Evolutionary conservation across 1,139 yeast genomes (phyloP), one percentile per base, ranked within the genome.

Genomic region (Yamadazyma epiphylla): DNA sequence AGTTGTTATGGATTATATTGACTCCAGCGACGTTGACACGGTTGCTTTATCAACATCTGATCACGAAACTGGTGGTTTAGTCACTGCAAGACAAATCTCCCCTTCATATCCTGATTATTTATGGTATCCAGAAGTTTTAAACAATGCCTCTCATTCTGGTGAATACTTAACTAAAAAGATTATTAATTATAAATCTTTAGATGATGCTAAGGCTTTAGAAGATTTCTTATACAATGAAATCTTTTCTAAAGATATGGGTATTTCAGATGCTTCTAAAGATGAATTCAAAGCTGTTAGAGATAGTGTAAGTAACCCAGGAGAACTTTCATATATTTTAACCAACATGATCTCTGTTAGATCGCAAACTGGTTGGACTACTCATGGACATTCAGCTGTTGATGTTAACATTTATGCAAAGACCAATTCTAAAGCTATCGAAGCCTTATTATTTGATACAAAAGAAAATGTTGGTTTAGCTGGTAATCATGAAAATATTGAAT

Each of bases 51-150:
- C 88, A 15, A 85, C 95, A 3, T 80, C 91, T 15, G 95, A 87
- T 53, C 96, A 87, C 57, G 96, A 87, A 53, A 87, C 95, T 24
- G 96, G 96, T 39, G 96, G 95, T 2, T 64, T 87, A 43, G 65
- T 62, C 16, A 70, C 83, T 28, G 86, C 94, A 2, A 74, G 86
- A 59, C 95, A 87, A 60, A 59, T 82, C 15, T 53, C 77, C 6
- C 58, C 67, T 19, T 51, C 53, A 3, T 60, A 60, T 32, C 58
- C 58, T 4, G 48, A 44, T 20, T 44, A 44, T 27, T 47, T 76
- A 32, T 86, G 96, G 95, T 73, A 70, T 45, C 95, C 95, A 4
- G 74, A 78, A 44, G 84, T 74, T 11, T 64, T 87, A 33, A 53
- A 64, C 15, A 73, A 77, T 38, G 80, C 84, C 13, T 60, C 75